Percentiles rank a stretch among this genome's conserved stretches.
phyloP scores from a whole-genome alignment of 805 yeast species.

The Lipomyces lipofer region DNA sequence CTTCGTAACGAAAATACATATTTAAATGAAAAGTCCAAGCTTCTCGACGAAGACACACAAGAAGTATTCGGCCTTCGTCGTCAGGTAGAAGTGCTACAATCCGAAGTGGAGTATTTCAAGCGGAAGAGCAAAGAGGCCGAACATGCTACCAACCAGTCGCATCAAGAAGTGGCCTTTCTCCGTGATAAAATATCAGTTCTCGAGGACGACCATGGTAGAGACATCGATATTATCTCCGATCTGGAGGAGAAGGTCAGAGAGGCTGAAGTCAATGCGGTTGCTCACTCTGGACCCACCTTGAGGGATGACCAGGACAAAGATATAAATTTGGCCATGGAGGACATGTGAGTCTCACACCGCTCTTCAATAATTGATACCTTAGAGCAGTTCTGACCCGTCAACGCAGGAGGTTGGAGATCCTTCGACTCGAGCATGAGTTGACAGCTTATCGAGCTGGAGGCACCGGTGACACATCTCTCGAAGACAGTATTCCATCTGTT shows the following conservation, averaged over 20 bases:
- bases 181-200: conserved; percentile 1
- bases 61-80: conserved; percentile 27
- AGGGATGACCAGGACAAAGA: conserved; percentile 10
- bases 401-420: conserved; percentile 4
- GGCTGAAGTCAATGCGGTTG: conserved; percentile 2
- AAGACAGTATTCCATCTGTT: background rate
- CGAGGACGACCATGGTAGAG: conserved; percentile 17
- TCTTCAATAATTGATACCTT: no score
- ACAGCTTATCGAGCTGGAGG: background rate
- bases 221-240: conserved; percentile 2
- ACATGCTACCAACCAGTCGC: background rate
- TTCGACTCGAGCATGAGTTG: background rate
- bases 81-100: conserved; percentile 23
- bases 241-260: conserved; percentile 17
- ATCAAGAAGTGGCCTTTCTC: conserved; percentile 9
- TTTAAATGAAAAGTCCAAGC: conserved; percentile 25
- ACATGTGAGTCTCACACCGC: no score
- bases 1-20: conserved; percentile 24
- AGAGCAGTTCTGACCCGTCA: no score
- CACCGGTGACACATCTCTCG: background rate
- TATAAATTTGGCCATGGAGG: conserved; percentile 1
- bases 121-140: conserved; percentile 20
- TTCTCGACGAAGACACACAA: conserved; percentile 27
- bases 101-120: conserved; percentile 21
- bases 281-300: background rate